Evolutionary conservation across 2,329 filamentous ascomycete species (phyloP), one percentile per base, ranked within the genome.

Genomic region (Aspergillus versicolor): DNA sequence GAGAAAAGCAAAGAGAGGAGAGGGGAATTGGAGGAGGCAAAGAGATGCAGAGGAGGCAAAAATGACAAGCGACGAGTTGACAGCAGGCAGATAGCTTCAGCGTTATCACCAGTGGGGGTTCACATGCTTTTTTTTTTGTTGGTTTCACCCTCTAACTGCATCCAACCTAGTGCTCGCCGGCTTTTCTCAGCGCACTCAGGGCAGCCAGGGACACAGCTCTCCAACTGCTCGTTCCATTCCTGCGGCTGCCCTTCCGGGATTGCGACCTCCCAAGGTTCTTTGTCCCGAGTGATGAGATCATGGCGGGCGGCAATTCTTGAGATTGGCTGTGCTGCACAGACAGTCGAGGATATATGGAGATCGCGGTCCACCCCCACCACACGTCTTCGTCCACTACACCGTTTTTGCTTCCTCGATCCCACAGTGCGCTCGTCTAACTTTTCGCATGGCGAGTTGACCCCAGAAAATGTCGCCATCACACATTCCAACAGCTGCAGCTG

Each of bases 81-180:
- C 42, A 32, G 45, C 38, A 24, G 42, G 48, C 46, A 22, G 32
- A 54, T 53, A 52, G 50, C 50, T 51, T 45, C n/a, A n/a, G 2
- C 15, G 34, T 32, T 51, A 34, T 56, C 41, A 21, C 42, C 37
- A 22, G 54, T 48, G 37, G 54, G 54, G 54, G 54, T 48, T 57
- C 54, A 57, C 54, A 57, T 57, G 55, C 21, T 24, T 45, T 54
- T 45, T 41, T 41, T 48, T 19, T 22, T 17, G 17, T 13, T 13
- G 34, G 34, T 37, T 7, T 37, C 42, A n/a, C 15, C n/a, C 43
- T 47, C 43, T 53, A 45, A 34, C 37, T 48, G n/a, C 21, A 40
- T 57, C 40, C 24, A 40, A 22, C 6, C 43, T 53, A 53, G 51
- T 53, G 43, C 51, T 17, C 13, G 30, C 13, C 11, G 12, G 21